A percentile compares a stretch with the other conserved stretches of the same genome.
These are phyloP conservation scores for Cercospora zeae-maydis DNA, from an alignment of 2,329 filamentous ascomycete genomes.

Conservation along the genomic window DNA sequence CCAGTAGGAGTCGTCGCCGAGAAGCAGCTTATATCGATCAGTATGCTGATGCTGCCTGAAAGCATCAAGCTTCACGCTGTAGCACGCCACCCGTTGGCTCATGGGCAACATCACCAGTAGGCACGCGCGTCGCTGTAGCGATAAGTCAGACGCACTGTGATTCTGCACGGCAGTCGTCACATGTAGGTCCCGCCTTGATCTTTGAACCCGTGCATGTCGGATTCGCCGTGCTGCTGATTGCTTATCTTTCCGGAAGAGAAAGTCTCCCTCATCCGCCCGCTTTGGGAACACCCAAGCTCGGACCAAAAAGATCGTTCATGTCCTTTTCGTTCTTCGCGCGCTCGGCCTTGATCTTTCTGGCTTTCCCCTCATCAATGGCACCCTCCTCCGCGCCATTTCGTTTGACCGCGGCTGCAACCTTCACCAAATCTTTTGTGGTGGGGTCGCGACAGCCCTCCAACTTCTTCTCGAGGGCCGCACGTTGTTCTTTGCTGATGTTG, in stretches of 20 bases:
- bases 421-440: slow-evolving; percentile 68
- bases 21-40: not conserved
- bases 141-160: not conserved
- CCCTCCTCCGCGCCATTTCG: slow-evolving; percentile 39
- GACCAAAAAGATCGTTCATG: slow-evolving; percentile 46
- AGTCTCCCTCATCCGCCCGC: slow-evolving; percentile 1
- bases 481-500: slow-evolving; percentile 34
- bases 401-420: slow-evolving; percentile 61
- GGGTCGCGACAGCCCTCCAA: slow-evolving; percentile 71
- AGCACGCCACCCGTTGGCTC: slow-evolving; percentile 3
- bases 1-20: slow-evolving; percentile 1
- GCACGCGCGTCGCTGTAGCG: not conserved
- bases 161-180: not conserved
- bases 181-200: not conserved
- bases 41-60: not conserved
- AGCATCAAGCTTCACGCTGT: not conserved
- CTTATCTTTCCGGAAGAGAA: not conserved
- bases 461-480: slow-evolving; percentile 56
- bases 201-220: not conserved
- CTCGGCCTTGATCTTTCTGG: slow-evolving; percentile 45
- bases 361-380: slow-evolving; percentile 42
- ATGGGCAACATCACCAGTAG: slow-evolving; percentile 1
- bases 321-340: slow-evolving; percentile 40
- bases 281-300: slow-evolving; percentile 24
- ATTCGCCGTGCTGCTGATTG: not conserved